Evolutionary conservation across 169 alveolate genomes (phyloP), one percentile per base, ranked within the genome.

Genomic region (Neospora caninum): DNA sequence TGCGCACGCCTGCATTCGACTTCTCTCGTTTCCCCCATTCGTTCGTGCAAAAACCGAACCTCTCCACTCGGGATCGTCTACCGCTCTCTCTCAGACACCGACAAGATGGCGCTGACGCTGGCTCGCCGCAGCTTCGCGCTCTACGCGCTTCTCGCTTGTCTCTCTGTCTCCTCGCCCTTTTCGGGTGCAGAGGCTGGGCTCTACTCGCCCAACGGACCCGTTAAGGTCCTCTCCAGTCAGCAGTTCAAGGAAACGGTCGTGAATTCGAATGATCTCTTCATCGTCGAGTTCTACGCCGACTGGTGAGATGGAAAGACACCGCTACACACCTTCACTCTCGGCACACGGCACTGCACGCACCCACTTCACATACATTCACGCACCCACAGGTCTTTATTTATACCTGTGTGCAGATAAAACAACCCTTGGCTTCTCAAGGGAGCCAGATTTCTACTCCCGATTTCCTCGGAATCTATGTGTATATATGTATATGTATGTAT

Each of bases 281-380:
- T 98, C 96, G 99, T 98, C 58, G 98, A 98, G 94, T 98, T 98
- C 93, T 98, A 95, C 95, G 99, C 99, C 29, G 98, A 98, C 43
- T 98, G 99, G 99, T 97, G 34, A 36, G 95, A 36, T 64, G 27
- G 36, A 38, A 84, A 29, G 27, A 31, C 43, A 25, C 53, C n/a
- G 7, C 13, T 49, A 4, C 13, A 13, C 58, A 49, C 22, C 39
- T 34, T 4, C 49, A 7, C 39, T 42, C 13, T 86, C 22, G 22
- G 22, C 70, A 42, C 53, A 80, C 58, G 58, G 38, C 58, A 9
- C 88, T 29, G 34, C 58, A 80, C 7, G 13, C 43, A 38, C 58
- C 4, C 58, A 4, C 58, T 49, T 49, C 58, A 49, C 58, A 49
- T 49, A 49, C 58, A 4, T 7, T 49, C 58, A 7, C 22, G 58